A percentile compares a stretch with the other conserved stretches of the same genome.
Conservation (phyloP, 768 basidiomycete genomes). For the Mycena olivaceomarginata region DNA sequence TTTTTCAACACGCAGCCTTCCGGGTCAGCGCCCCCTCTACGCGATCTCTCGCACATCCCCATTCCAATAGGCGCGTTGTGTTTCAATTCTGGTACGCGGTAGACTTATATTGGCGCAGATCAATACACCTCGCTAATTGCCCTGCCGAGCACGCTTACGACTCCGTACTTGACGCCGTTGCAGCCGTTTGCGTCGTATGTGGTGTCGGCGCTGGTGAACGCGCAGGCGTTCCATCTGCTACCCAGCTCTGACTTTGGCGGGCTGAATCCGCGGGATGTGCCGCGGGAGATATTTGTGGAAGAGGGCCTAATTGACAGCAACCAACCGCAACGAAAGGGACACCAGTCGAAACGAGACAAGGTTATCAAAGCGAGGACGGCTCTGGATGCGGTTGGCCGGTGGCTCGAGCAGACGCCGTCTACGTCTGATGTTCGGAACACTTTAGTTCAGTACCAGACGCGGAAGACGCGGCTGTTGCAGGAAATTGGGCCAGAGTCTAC, state of each 20-base stretch:
- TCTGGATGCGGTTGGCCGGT: slow-evolving; percentile 67
- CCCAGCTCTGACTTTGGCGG: slow-evolving; percentile 71
- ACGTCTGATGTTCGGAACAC: slow-evolving; percentile 41
- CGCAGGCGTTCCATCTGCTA: slow-evolving; percentile 75
- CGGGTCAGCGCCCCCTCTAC: slow-evolving; percentile 69
- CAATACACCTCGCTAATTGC: slow-evolving; percentile 67
- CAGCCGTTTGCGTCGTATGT: slow-evolving; percentile 71
- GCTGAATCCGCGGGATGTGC: slow-evolving; percentile 78
- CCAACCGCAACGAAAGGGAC: slow-evolving; percentile 73
- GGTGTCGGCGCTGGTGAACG: slow-evolving; percentile 67
- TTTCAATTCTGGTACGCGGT: background rate
- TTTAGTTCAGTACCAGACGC: slow-evolving; percentile 62
- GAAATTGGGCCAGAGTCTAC: slow-evolving; percentile 54
- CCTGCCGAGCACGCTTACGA: slow-evolving; percentile 68
- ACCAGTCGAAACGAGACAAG: slow-evolving; percentile 79
- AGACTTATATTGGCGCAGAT: slow-evolving; percentile 63
- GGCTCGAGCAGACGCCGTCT: slow-evolving; percentile 63
- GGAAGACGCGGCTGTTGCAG: slow-evolving; percentile 64
- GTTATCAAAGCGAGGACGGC: slow-evolving; percentile 71
- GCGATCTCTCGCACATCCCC: slow-evolving; percentile 71
- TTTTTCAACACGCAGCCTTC: slow-evolving; percentile 83
- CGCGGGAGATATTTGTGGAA: slow-evolving; percentile 78
- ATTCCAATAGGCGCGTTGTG: slow-evolving; percentile 75
- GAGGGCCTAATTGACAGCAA: slow-evolving; percentile 54
- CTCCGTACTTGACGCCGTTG: slow-evolving; percentile 64